Evolutionary conservation across 495 filamentous ascomycete species (phyloP), one percentile per base, ranked within the genome.

Genomic region (Friedmanniomyces endolithicus): DNA sequence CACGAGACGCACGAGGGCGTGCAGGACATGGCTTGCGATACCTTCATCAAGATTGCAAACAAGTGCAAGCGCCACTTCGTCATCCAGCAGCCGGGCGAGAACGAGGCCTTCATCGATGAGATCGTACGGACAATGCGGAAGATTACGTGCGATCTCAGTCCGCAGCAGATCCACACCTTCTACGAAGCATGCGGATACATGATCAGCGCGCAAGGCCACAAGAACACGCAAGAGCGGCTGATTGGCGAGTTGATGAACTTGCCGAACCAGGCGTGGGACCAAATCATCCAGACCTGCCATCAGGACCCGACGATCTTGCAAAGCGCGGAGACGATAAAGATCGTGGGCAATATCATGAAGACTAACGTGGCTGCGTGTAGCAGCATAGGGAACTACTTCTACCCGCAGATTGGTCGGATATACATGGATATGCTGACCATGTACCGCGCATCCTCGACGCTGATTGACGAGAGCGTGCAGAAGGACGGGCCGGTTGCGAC

Each of bases 271-370:
- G 92, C 92, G 68, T 99, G 92, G 92, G 88, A 96, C 63, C 75
- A 81, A 46, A 97, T 99, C 59, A 99, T 99, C 58, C 74, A 76
- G 45, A 75, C 81, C 59, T 92, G 92, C 35, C 88, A 87, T 46
- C 75, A 84, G 53, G 80, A 95, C 64, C 85, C 90, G 1, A 73
- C 76, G 24, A 86, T 87, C 56, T 75, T 99, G 7, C 87, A 97
- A 66, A 87, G 95, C 66, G 76, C 78, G 24, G 88, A 99, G 50
- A 94, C 88, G 0, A 96, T 99, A 69, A 97, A 96, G 71, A 81
- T 99, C 56, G 85, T 99, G 54, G 92, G 92, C 50, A 99, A 99
- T 67, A 94, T 99, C 62, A 99, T 97, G 92, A 99, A 99, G 76
- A 99, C 92, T 6, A 99, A 99, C 62, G 92, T 99, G 6, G 87